A percentile compares a stretch with the other conserved stretches of the same genome.
phyloP scores from a whole-genome alignment of 768 basidiomycete genomes.

The Boletus fagicola region DNA sequence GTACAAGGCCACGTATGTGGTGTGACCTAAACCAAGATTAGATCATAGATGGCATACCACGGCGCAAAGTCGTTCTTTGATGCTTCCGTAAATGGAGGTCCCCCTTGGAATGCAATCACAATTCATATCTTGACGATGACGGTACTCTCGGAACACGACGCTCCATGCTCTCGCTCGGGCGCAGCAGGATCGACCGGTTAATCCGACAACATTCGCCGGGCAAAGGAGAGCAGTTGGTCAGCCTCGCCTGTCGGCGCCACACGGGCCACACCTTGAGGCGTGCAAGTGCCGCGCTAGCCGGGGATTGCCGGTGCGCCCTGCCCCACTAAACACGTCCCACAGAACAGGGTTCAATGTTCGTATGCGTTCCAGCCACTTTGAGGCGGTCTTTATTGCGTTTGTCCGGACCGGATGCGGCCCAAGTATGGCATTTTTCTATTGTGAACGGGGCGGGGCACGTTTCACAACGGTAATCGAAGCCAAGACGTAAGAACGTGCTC shows the following conservation, averaged over 20 bases:
- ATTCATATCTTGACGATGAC: background rate
- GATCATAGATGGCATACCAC: background rate
- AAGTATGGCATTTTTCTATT: constrained; percentile 8
- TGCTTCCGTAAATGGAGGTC: background rate
- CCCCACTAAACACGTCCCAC: background rate
- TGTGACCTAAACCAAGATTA: background rate
- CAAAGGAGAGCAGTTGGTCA: background rate
- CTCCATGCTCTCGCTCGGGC: background rate
- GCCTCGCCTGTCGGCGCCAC: background rate
- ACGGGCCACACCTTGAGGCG: constrained; percentile 2
- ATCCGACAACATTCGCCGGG: background rate
- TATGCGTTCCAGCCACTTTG: background rate
- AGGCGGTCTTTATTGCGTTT: constrained; percentile 6
- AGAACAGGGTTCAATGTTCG: background rate
- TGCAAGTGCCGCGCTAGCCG: constrained; percentile 8
- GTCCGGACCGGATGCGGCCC: constrained; percentile 2
- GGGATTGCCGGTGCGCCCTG: background rate
- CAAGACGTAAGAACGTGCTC: constrained; percentile 4
- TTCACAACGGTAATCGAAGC: constrained; percentile 15
- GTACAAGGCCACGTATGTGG: background rate
- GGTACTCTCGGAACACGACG: background rate
- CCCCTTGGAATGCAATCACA: constrained; percentile 1
- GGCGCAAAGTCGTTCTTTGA: background rate
- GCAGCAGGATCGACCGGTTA: background rate
- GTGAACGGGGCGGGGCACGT: constrained; percentile 13